These are phyloP conservation scores for Penicillium desertorum DNA, from an alignment of 495 filamentous ascomycete genomes.

Conservation along the genomic window DNA sequence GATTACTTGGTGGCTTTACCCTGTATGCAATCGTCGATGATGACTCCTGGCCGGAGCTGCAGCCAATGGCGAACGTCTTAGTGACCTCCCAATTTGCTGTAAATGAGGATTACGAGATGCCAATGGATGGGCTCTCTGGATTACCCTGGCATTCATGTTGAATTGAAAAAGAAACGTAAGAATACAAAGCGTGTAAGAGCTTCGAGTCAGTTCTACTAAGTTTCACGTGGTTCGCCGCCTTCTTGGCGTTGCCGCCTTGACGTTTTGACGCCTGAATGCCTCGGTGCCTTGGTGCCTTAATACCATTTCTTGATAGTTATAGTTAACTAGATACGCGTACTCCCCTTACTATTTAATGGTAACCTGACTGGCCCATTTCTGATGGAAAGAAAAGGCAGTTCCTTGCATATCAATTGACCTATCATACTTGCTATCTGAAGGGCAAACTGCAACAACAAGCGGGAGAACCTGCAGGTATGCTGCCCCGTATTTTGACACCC, in stretches of 20 bases:
- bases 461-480: too few relatives aligned
- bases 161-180: neutral
- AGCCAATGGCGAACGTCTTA: slow-evolving; percentile 14
- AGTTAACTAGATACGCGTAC: too few relatives aligned
- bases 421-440: too few relatives aligned
- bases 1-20: slow-evolving; percentile 10
- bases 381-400: too few relatives aligned
- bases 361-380: too few relatives aligned
- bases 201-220: slow-evolving; percentile 5
- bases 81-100: slow-evolving; percentile 7
- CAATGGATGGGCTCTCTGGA: neutral
- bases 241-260: slow-evolving; percentile 6
- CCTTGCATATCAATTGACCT: too few relatives aligned
- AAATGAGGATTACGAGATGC: neutral
- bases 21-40: slow-evolving; percentile 10
- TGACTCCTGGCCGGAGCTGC: slow-evolving; percentile 8
- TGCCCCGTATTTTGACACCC: too few relatives aligned
- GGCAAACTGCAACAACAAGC: too few relatives aligned
- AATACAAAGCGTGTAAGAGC: neutral
- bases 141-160: slow-evolving; percentile 18
- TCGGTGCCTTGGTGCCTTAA: slow-evolving; percentile 14
- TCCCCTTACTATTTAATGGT: too few relatives aligned
- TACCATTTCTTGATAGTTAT: neutral
- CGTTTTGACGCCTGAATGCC: neutral
- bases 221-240: slow-evolving; percentile 17